A percentile compares a stretch with the other conserved stretches of the same genome.
Evolutionary conservation across 768 basidiomycete genomes (phyloP).

Genomic region (Kondoa subrosea): DNA sequence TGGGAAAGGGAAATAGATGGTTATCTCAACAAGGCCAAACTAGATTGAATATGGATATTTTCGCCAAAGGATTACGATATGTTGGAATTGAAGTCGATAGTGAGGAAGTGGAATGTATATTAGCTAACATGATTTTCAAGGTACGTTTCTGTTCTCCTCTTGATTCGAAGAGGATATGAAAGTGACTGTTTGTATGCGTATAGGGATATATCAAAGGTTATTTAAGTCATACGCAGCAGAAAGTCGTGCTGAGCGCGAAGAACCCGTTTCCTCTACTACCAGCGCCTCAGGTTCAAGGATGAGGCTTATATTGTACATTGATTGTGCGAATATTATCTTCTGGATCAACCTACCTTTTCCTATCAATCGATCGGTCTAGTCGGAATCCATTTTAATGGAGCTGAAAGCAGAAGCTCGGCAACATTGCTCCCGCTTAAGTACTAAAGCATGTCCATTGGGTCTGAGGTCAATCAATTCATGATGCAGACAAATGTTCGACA

Average conservation of each 20-base stretch:
- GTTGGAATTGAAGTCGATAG: constrained; percentile 40
- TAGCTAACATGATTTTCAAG: constrained; percentile 79
- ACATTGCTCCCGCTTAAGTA: too few species aligned
- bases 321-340: neutral
- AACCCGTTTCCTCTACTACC: constrained; percentile 31
- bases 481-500: too few species aligned
- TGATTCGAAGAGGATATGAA: neutral
- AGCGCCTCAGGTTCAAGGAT: constrained; percentile 10
- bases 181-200: neutral
- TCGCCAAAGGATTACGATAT: constrained; percentile 6
- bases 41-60: constrained; percentile 5
- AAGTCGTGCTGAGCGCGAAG: constrained; percentile 71
- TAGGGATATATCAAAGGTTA: constrained; percentile 78
- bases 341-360: neutral
- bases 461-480: too few species aligned
- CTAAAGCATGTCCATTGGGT: too few species aligned
- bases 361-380: too few species aligned
- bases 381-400: too few species aligned
- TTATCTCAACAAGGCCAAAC: neutral
- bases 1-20: neutral
- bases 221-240: constrained; percentile 86
- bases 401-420: too few species aligned
- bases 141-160: constrained; percentile 25
- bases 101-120: constrained; percentile 55
- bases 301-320: neutral